Base-by-base conservation (phyloP, 257 asterid species). In the Solanum virginianum region DNA sequence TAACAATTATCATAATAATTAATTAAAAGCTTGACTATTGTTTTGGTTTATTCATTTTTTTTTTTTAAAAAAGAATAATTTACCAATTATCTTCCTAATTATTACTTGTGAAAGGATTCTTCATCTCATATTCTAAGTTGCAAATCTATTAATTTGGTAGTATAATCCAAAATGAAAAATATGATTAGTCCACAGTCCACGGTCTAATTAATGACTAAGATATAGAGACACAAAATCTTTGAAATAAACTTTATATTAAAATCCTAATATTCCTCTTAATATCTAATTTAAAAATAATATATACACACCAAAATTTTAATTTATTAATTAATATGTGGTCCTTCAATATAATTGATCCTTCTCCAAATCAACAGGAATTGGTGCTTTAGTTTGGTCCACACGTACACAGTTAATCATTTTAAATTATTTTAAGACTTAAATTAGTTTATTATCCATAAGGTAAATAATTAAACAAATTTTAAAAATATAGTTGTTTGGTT, bases 181-280 rank as follows among this genome's bases (percentile, higher is more conserved):
- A 77, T 77, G 62, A 16, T 77, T 77, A 77, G 82, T 77, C 81
- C 81, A 45, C 81, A 75, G 81, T 75, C 63, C 82, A 77, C 47
- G 82, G 63, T 49, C 77, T 82, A 82, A 82, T 82, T 51, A 47
- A 16, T 80, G 85, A 86, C 88, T 86, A 86, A 86, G 83, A 82
- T 86, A 8, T 72, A 60, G 32, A 24, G 55, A 75, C 59, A 47
- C 83, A 54, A 83, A 74, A 86, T 82, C 84, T 51, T 83, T 82
- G 84, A 82, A 62, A 41, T 47, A 71, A 59, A 45, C 45, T 77
- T 51, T 51, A 49, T 17, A 57, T 57, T 57, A 47, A 66, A 77
- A 16, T 51, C 47, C 63, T 77, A 77, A 51, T 75, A 75, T 49
- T 75, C 45, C 22, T 49, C 62, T 14, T 1, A 22, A 54, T 39